Percentiles rank a stretch among this genome's conserved stretches.
Evolutionary conservation across 2,329 filamentous ascomycete species (phyloP).

Genomic region (Magnaporthiopsis incrustans): DNA sequence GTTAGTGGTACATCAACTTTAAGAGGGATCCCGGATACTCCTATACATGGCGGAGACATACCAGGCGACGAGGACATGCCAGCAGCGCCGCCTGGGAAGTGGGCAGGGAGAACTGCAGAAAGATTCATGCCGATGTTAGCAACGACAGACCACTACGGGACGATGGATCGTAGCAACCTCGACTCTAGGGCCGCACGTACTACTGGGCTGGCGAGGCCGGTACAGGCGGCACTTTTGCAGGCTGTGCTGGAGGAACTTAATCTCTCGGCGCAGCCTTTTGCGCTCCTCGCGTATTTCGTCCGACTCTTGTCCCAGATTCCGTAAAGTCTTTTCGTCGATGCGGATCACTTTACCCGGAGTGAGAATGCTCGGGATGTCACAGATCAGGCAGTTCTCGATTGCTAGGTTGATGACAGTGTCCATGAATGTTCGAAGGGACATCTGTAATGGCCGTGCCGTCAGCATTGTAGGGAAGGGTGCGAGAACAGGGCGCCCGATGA

Average conservation of each 20-base stretch:
- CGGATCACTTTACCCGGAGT: constrained; percentile 26
- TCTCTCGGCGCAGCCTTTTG: constrained; percentile 5
- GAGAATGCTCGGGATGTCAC: constrained; percentile 33
- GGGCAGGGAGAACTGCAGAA: not conserved
- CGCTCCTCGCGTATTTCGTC: constrained; percentile 15
- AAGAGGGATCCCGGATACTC: not conserved
- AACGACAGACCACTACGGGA: not conserved
- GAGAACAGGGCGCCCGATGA: constrained; percentile 29
- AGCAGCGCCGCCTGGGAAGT: not conserved
- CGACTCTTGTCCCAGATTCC: constrained; percentile 23
- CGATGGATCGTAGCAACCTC: not conserved
- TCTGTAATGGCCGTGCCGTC: constrained; percentile 6
- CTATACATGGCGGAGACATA: not conserved
- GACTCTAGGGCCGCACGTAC: not conserved
- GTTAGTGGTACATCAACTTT: not conserved
- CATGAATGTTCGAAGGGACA: constrained; percentile 17
- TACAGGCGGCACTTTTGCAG: constrained; percentile 15
- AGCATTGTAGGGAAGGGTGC: constrained; percentile 20
- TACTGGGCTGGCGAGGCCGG: constrained; percentile 5
- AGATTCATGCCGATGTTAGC: not conserved
- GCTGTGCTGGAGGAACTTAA: constrained; percentile 13
- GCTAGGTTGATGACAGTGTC: constrained; percentile 18
- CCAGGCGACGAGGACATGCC: not conserved
- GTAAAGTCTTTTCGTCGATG: constrained; percentile 24
- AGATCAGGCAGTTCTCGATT: constrained; percentile 18